Evolutionary conservation across 768 basidiomycete genomes (phyloP).

Genomic region (Suillus placidus): DNA sequence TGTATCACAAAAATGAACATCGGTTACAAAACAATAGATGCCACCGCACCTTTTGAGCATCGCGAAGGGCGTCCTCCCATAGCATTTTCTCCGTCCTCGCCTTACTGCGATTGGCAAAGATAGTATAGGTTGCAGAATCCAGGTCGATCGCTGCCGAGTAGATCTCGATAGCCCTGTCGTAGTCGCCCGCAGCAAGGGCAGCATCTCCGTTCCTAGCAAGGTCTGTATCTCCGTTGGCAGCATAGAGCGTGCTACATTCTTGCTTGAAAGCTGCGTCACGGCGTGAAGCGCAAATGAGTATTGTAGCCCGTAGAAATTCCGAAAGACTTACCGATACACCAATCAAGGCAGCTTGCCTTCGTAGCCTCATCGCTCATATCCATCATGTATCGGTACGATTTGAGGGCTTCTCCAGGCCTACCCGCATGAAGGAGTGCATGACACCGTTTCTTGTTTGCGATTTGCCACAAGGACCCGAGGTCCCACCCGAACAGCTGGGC

Average conservation of each 20-base stretch:
- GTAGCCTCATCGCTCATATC: background rate
- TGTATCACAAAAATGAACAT: background rate
- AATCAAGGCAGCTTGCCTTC: background rate
- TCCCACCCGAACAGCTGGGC: constrained; percentile 7
- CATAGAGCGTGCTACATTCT: background rate
- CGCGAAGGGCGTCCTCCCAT: background rate
- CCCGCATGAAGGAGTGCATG: background rate
- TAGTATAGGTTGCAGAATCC: background rate
- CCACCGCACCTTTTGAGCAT: background rate
- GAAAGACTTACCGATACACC: background rate
- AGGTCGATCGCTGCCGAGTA: constrained; percentile 2
- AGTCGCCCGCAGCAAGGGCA: background rate
- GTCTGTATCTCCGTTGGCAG: background rate
- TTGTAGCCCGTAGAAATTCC: no score
- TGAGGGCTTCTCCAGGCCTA: background rate
- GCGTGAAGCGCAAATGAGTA: background rate
- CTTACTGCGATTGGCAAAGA: background rate
- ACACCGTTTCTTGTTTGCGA: background rate
- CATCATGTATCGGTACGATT: background rate
- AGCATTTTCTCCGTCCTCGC: background rate
- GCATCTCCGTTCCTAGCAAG: background rate
- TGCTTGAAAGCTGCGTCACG: background rate
- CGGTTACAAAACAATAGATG: background rate
- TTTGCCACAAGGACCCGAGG: background rate
- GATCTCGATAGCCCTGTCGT: background rate